phyloP scores from a whole-genome alignment of 345 rosid genomes.

The Eucalyptus pauciflora region DNA sequence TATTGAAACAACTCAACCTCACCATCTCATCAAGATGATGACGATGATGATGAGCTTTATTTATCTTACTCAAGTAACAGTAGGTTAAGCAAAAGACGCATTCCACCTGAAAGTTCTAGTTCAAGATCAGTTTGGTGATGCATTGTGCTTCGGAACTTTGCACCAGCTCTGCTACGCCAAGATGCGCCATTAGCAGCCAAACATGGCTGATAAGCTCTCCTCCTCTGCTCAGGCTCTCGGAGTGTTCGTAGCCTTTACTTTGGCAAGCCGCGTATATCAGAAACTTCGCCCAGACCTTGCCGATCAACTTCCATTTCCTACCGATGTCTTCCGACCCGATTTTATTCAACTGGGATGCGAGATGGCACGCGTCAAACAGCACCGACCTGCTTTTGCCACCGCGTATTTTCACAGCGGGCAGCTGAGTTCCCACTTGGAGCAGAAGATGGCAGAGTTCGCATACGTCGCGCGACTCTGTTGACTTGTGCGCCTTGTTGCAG shows the following conservation, averaged over 20 bases:
- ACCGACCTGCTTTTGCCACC: conserved; percentile 14
- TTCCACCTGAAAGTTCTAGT: not conserved
- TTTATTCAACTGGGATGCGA: not conserved
- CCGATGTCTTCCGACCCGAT: rapidly evolving
- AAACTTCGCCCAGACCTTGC: conserved; percentile 4
- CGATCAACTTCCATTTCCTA: not conserved
- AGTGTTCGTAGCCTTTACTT: conserved; percentile 14
- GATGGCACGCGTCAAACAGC: conserved; percentile 5
- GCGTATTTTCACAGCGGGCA: not conserved
- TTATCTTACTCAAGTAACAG: not conserved
- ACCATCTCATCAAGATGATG: no score
- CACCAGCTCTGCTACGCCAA: conserved; percentile 32
- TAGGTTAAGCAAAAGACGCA: not conserved
- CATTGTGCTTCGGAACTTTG: conserved; percentile 21
- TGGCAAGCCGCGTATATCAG: not conserved
- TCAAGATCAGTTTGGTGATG: conserved; percentile 12
- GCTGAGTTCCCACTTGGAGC: not conserved
- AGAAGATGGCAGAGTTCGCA: not conserved
- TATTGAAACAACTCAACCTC: not conserved
- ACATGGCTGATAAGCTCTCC: conserved; percentile 41
- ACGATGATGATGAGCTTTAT: not conserved
- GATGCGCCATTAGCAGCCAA: conserved; percentile 48
- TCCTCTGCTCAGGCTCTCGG: conserved; percentile 28
- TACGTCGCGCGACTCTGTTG: not conserved
- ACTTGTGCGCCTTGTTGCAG: not conserved